A percentile compares a stretch with the other conserved stretches of the same genome.
These are phyloP conservation scores for Neopestalotiopsis sp. DNA, from an alignment of 2,329 filamentous ascomycete genomes.

Conservation along the genomic window DNA sequence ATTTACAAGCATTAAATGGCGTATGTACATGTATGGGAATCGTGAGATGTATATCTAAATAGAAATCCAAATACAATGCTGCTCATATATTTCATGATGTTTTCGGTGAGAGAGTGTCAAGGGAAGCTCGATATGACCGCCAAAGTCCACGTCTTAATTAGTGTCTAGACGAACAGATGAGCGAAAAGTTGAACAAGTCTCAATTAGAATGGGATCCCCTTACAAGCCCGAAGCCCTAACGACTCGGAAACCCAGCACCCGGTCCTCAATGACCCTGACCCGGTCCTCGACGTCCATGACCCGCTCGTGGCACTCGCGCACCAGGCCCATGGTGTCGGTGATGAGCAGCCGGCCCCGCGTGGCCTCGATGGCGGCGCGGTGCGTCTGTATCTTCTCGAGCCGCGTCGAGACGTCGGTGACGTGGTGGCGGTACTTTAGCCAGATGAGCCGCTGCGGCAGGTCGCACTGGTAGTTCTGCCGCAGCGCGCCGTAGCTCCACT, in stretches of 20 bases:
- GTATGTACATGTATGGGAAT: too few relatives aligned
- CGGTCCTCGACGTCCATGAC: slow-evolving; percentile 8
- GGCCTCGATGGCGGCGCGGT: slow-evolving; percentile 8
- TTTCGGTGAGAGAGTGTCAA: too few relatives aligned
- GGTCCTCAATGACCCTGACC: background rate
- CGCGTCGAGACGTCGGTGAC: background rate
- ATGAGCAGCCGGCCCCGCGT: slow-evolving; percentile 6
- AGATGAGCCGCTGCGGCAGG: slow-evolving; percentile 7
- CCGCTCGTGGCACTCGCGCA: slow-evolving; percentile 3
- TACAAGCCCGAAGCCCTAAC: background rate
- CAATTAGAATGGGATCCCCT: background rate
- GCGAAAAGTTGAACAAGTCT: too few relatives aligned
- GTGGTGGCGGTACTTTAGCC: background rate
- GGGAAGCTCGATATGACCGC: too few relatives aligned
- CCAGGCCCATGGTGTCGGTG: background rate
- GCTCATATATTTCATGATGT: too few relatives aligned
- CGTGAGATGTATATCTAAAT: too few relatives aligned
- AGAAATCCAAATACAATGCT: too few relatives aligned
- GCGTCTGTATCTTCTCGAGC: slow-evolving; percentile 10
- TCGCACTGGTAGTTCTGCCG: slow-evolving; percentile 14
- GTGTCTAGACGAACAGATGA: too few relatives aligned
- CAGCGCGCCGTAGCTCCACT: slow-evolving; percentile 15
- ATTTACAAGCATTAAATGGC: too few relatives aligned
- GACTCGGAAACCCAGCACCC: background rate
- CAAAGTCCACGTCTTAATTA: too few relatives aligned